phyloP scores from a whole-genome alignment of 129 eudicot genomes.

The Helianthus tuberosus region DNA sequence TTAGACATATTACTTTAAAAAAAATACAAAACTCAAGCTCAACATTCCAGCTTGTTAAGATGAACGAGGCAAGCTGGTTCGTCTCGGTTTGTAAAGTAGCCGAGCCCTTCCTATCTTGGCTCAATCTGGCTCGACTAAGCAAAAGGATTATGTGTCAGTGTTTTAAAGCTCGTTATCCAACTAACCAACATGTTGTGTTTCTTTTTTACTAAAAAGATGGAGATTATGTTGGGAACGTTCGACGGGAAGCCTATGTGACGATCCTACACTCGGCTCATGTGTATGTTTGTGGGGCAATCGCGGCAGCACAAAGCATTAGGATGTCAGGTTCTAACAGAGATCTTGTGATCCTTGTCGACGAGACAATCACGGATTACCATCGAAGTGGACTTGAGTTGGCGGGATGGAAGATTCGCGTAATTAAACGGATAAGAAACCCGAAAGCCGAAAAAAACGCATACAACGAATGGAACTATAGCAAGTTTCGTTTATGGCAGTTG shows the following conservation, averaged over 20 bases:
- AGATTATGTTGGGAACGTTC: constrained; percentile 55
- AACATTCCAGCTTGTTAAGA: too few relatives aligned
- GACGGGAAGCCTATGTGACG: constrained; percentile 89
- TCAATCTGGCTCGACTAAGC: too few relatives aligned
- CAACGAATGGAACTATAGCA: constrained; percentile 97
- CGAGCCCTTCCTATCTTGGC: background rate
- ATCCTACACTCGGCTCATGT: constrained; percentile 84
- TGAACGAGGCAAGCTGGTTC: too few relatives aligned
- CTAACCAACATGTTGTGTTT: background rate
- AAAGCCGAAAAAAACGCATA: constrained; percentile 88
- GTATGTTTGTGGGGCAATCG: constrained; percentile 95
- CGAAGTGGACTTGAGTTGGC: constrained; percentile 87
- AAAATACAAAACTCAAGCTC: too few relatives aligned
- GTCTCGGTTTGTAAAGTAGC: too few relatives aligned
- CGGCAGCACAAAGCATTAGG: constrained; percentile 95
- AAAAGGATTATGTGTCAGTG: too few relatives aligned
- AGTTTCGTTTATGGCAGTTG: constrained; percentile 94
- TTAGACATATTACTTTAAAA: too few relatives aligned
- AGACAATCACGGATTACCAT: constrained; percentile 70
- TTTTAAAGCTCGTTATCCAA: background rate
- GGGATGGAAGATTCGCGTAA: constrained; percentile 83
- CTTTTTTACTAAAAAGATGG: constrained; percentile 39
- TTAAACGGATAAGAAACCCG: constrained; percentile 83
- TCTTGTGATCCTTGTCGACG: constrained; percentile 89
- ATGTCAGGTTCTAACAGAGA: constrained; percentile 87